A percentile compares a stretch with the other conserved stretches of the same genome.
Evolutionary conservation across 2,329 filamentous ascomycete genomes (phyloP).

Genomic region (Arthroderma sp.): DNA sequence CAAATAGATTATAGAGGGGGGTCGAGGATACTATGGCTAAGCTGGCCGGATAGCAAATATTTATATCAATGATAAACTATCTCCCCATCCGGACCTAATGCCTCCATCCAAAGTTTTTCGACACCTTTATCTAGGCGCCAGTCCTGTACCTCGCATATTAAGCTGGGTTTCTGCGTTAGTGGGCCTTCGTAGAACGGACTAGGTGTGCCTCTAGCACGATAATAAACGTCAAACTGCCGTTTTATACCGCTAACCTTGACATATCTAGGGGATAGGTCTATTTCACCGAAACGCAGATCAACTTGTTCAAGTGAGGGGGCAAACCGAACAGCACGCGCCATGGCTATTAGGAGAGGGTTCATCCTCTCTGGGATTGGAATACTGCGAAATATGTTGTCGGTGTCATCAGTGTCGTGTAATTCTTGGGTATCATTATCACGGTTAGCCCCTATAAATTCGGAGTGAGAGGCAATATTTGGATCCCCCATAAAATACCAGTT

Average conservation of each 20-base stretch:
- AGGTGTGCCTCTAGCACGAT: neutral
- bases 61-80: constrained; percentile 1
- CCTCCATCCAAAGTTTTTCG: constrained; percentile 7
- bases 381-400: neutral
- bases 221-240: neutral
- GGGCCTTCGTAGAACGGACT: neutral
- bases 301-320: neutral
- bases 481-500: neutral
- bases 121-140: constrained; percentile 8
- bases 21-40: neutral
- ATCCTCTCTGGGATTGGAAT: constrained; percentile 5
- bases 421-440: too few species aligned
- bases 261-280: neutral
- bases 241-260: neutral
- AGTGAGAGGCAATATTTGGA: neutral
- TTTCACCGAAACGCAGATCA: neutral
- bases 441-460: neutral
- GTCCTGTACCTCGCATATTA: neutral
- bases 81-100: constrained; percentile 1
- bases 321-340: constrained; percentile 5
- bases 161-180: neutral
- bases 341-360: constrained; percentile 6
- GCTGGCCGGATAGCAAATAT: neutral
- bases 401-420: neutral
- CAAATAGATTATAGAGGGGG: too few species aligned